Base-by-base conservation (phyloP, 148 eudicot genomes). In the Persicaria tinctoria region DNA sequence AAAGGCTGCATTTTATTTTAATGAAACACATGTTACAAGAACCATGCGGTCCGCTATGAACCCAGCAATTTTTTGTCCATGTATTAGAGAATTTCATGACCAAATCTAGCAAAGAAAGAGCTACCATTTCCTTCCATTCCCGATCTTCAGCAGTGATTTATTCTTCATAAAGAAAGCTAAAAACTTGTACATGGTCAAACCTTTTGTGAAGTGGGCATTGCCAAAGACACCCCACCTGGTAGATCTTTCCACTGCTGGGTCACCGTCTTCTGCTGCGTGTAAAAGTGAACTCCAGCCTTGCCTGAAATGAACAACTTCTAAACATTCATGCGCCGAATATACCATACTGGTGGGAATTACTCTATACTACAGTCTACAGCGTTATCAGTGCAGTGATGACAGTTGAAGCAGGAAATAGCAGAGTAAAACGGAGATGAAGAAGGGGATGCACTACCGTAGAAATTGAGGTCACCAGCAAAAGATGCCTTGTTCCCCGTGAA, bases 201-300 rank as follows among this genome's bases (percentile, higher is more conserved):
- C 81, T 93, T 91, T 46, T 93, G 92, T 16, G 98, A 94, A 73
- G 98, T 94, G n/a, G 98, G 98, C 98, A 91, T 94, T 78, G 98
- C 98, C 14, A 91, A 79, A 45, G 97, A 94, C 4, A 90, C 88
- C 51, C 98, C 93, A 78, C 84, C 80, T 7, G 93, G 89, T 74
- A 84, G 81, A 89, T 95, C 97, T 80, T 95, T 92, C 99, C 99
- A 95, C 74, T 95, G 99, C 76, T 89, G 99, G 11, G 97, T 92
- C 68, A 95, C 92, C 12, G 97, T 95, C 88, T 95, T 95, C 70
- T 88, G 80, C 75, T 90, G 97, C 11, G 97, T 92, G 83, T 79
- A 95, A 77, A 95, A 95, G 9, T 95, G 89, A 76, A 95, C 94
- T 74, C 99, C 99, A 49, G 97, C 97, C 80, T 92, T 95, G 55